Percentiles rank a stretch among this genome's conserved stretches.
phyloP scores from a whole-genome alignment of 1,284 basidiomycete species.

The Hymenochaete sp. region DNA sequence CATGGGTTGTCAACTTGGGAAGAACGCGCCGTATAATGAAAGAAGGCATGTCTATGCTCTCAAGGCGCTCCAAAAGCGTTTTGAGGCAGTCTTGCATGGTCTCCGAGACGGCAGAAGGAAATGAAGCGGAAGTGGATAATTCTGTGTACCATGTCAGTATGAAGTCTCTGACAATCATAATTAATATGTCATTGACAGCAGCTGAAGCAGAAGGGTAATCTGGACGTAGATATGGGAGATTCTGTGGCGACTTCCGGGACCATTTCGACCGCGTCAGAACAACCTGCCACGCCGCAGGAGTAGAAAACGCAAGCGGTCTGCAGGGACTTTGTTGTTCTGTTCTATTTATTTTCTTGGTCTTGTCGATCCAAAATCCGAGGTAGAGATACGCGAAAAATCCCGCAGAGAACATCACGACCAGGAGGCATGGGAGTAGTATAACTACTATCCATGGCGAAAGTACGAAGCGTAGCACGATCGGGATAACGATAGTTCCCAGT shows the following conservation, averaged over 20 bases:
- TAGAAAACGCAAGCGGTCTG: conserved; percentile 72
- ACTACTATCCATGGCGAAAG: conserved; percentile 59
- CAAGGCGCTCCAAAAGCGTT: conserved; percentile 45
- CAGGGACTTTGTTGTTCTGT: conserved; percentile 44
- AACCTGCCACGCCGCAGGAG: conserved; percentile 86
- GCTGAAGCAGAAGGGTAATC: conserved; percentile 55
- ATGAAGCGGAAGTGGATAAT: conserved; percentile 78
- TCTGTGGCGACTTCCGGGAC: conserved; percentile 61
- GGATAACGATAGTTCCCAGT: conserved; percentile 44
- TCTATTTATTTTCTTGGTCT: conserved; percentile 22
- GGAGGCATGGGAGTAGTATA: conserved; percentile 51
- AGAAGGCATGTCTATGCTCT: conserved; percentile 63
- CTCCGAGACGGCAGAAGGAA: conserved; percentile 76
- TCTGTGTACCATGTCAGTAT: conserved; percentile 79
- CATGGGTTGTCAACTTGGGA: conserved; percentile 80
- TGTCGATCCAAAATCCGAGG: conserved; percentile 47
- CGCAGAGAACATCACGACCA: conserved; percentile 39
- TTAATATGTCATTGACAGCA: conserved; percentile 67
- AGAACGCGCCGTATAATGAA: conserved; percentile 78
- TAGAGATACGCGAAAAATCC: conserved; percentile 48
- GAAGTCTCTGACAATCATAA: conserved; percentile 76
- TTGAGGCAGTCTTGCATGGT: conserved; percentile 64
- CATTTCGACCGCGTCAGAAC: conserved; percentile 76
- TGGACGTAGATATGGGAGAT: conserved; percentile 52
- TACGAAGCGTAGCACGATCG: conserved; percentile 42